A percentile compares a stretch with the other conserved stretches of the same genome.
Evolutionary conservation across 139 green algal species (phyloP).

Genomic region (Picochlorum sp.): DNA sequence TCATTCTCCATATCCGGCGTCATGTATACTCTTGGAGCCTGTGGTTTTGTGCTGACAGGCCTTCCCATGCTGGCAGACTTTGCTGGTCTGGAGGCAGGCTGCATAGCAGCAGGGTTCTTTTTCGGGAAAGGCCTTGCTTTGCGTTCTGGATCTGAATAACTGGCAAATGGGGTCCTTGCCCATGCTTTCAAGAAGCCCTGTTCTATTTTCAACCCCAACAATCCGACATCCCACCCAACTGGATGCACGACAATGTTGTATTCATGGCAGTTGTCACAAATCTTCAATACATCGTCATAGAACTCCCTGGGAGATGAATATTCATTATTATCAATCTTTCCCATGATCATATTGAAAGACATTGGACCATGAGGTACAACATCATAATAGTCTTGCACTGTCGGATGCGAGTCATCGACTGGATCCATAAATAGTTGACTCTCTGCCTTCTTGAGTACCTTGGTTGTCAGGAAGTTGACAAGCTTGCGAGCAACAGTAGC

Average conservation of each 20-base stretch:
- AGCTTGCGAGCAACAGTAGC: neutral
- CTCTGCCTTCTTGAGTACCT: neutral
- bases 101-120: neutral
- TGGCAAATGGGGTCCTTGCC: slow-evolving; percentile 11
- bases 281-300: slow-evolving; percentile 31
- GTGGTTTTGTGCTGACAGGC: neutral
- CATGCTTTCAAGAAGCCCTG: slow-evolving; percentile 7
- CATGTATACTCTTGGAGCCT: neutral
- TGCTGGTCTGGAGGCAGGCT: neutral
- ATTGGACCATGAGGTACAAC: slow-evolving; percentile 19
- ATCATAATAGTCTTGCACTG: slow-evolving; percentile 16
- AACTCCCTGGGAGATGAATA: slow-evolving; percentile 14
- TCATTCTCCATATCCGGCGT: slow-evolving; percentile 18
- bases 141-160: neutral
- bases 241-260: slow-evolving; percentile 18
- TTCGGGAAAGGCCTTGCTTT: neutral
- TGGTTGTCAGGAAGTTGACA: neutral
- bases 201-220: slow-evolving; percentile 2
- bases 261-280: slow-evolving; percentile 27
- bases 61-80: neutral
- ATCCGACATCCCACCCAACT: neutral
- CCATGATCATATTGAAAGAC: slow-evolving; percentile 16
- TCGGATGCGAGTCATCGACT: neutral
- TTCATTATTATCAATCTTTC: slow-evolving; percentile 1
- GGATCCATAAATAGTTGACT: slow-evolving; percentile 14